Percentiles rank a stretch among this genome's conserved stretches.
Conservation (phyloP, 768 basidiomycete genomes). For the Daedaleopsis sinensis region DNA sequence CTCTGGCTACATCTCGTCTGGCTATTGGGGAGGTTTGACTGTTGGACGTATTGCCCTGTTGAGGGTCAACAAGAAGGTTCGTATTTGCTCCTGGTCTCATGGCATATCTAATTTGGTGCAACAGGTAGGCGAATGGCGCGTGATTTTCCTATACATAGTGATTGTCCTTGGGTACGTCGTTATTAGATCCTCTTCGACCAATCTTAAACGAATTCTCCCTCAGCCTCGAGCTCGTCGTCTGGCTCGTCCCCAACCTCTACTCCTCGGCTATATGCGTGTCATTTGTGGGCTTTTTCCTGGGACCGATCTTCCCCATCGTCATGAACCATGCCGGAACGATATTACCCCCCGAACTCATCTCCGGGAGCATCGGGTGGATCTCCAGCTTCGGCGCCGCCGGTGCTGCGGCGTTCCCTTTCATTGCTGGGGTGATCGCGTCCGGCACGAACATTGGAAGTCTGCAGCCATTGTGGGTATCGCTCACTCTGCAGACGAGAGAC, state of each 20-base stretch:
- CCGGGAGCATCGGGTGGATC: slow-evolving; percentile 51
- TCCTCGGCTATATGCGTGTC: slow-evolving; percentile 55
- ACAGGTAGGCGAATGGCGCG: slow-evolving; percentile 42
- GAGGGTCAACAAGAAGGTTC: slow-evolving; percentile 49
- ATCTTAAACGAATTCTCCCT: neutral
- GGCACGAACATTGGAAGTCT: slow-evolving; percentile 45
- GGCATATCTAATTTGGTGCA: neutral
- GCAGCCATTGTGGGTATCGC: slow-evolving; percentile 48
- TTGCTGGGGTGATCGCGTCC: slow-evolving; percentile 48
- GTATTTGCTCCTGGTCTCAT: neutral
- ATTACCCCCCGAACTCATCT: slow-evolving; percentile 47
- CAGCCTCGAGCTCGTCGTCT: slow-evolving; percentile 59
- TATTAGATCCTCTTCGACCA: neutral
- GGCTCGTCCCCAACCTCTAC: slow-evolving; percentile 56
- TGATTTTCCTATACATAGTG: slow-evolving; percentile 39
- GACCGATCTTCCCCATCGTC: slow-evolving; percentile 48
- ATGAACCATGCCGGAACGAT: slow-evolving; percentile 45
- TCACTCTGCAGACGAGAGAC: neutral
- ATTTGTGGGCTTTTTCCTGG: slow-evolving; percentile 56
- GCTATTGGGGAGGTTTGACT: slow-evolving; percentile 48
- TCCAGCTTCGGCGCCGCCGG: slow-evolving; percentile 54
- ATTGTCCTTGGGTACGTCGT: slow-evolving; percentile 39
- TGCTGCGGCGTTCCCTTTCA: slow-evolving; percentile 53
- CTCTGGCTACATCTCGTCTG: slow-evolving; percentile 47
- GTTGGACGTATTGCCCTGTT: slow-evolving; percentile 55